Evolutionary conservation across 805 yeast genomes (phyloP).

Genomic region (Yamadazyma takamatsuzukensis): DNA sequence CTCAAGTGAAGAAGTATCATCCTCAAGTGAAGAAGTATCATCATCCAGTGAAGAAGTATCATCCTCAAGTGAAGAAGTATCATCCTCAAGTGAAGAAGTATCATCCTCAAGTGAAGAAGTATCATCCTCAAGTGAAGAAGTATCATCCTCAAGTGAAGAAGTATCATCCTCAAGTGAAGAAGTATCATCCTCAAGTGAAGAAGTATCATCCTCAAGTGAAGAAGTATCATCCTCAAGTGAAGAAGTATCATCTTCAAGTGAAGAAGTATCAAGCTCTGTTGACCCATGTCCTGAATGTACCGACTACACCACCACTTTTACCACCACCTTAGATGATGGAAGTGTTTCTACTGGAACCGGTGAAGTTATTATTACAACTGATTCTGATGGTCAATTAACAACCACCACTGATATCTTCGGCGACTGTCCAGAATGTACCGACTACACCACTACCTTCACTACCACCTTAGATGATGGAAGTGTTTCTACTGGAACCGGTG

Average conservation of each 20-base stretch:
- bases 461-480: constrained; percentile 8
- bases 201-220: constrained; percentile 4
- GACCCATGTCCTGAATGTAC: constrained; percentile 11
- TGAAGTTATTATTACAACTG: constrained; percentile 15
- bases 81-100: constrained; percentile 2
- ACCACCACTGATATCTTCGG: constrained; percentile 9
- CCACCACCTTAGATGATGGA: constrained; percentile 6
- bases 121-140: constrained; percentile 2
- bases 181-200: neutral
- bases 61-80: constrained; percentile 6
- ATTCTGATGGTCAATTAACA: constrained; percentile 12
- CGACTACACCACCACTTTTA: constrained; percentile 5
- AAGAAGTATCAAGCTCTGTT: constrained; percentile 1
- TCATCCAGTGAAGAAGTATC: constrained; percentile 1
- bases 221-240: neutral
- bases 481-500: constrained; percentile 1
- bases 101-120: constrained; percentile 1
- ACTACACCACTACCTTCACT: neutral
- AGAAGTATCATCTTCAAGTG: constrained; percentile 3
- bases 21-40: neutral
- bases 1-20: constrained; percentile 1
- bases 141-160: constrained; percentile 1
- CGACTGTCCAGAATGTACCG: constrained; percentile 2
- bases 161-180: constrained; percentile 4
- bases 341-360: constrained; percentile 1